Evolutionary conservation across 495 filamentous ascomycete species (phyloP), one percentile per base, ranked within the genome.

Genomic region (Filosporella fistucella): DNA sequence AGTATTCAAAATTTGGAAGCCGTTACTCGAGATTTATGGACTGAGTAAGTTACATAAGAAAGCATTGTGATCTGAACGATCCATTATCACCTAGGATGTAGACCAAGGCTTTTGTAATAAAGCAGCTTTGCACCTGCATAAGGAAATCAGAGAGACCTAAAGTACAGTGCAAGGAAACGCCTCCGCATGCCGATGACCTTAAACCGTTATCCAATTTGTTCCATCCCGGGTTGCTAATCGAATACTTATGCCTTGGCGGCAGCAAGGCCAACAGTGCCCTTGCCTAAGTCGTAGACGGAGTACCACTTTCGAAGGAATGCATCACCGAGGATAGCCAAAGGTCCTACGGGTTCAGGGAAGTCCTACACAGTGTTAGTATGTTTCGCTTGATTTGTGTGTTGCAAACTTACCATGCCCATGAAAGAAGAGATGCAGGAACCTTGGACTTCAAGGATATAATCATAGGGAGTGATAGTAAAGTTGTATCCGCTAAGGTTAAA

Each of bases 261-360:
- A 55, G 91, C 94, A 60, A 99, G 78, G 51, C 89, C 90, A 47
- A 99, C 87, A 42, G 81, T 81, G 61, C 81, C 75, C 71, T 86
- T 84, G 47, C 86, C 89, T 30, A 95, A 72, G 67, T 99, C 86
- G 61, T 97, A 99, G 60, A 97, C 85, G 49, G 88, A 95, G 78
- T 97, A 99, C 82, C 86, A 99, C 68, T 75, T 88, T 66, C 94
- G 80, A 63, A 99, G 80, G 86, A 99, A 99, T 37, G 94, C 85
- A 67, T 99, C 94, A 58, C 94, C 94, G 25, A 99, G 81, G 51
- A 99, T 97, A 35, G 89, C 94, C 42, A 99, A 77, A 47, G 94
- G 94, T 13, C 94, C 93, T 49, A 86, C 82, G 12, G 55, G 55
- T n/a, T 49, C 49, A n/a, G 55, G 55, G 50, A 57, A 52, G 37